Percentiles rank a stretch among this genome's conserved stretches.
Conservation (phyloP, 2,329 filamentous ascomycete species). For the Helotiales sp. region DNA sequence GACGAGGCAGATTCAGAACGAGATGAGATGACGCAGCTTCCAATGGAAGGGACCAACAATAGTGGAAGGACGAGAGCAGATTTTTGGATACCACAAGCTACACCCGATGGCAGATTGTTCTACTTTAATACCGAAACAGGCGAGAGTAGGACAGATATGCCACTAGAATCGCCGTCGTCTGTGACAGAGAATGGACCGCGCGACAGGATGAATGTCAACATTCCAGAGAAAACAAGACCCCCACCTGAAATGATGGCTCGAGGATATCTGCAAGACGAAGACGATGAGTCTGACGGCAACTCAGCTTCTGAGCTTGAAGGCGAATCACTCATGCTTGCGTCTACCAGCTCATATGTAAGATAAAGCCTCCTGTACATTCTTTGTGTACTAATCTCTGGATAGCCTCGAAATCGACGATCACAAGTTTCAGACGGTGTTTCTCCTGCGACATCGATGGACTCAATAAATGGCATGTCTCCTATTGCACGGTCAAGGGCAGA, state of each 20-base stretch:
- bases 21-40: conserved; percentile 56
- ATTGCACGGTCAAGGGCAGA: conserved; percentile 59
- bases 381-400: conserved; percentile 28
- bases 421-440: conserved; percentile 65
- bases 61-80: conserved; percentile 81
- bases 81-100: conserved; percentile 98
- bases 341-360: conserved; percentile 67
- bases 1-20: conserved; percentile 65
- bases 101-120: conserved; percentile 86
- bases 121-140: conserved; percentile 99
- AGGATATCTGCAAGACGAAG: conserved; percentile 79
- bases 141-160: conserved; percentile 90
- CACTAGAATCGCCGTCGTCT: conserved; percentile 84
- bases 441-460: conserved; percentile 88
- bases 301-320: conserved; percentile 88
- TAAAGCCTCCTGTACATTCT: conserved; percentile 18
- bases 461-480: conserved; percentile 70
- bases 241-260: conserved; percentile 89
- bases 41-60: conserved; percentile 65
- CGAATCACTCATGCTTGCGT: conserved; percentile 68
- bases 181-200: conserved; percentile 80
- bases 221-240: conserved; percentile 86
- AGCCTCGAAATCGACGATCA: conserved; percentile 66
- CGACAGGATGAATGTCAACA: conserved; percentile 83
- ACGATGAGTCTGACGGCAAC: conserved; percentile 79